Evolutionary conservation across 2,329 filamentous ascomycete species (phyloP).

Genomic region (Xylariales sp.): DNA sequence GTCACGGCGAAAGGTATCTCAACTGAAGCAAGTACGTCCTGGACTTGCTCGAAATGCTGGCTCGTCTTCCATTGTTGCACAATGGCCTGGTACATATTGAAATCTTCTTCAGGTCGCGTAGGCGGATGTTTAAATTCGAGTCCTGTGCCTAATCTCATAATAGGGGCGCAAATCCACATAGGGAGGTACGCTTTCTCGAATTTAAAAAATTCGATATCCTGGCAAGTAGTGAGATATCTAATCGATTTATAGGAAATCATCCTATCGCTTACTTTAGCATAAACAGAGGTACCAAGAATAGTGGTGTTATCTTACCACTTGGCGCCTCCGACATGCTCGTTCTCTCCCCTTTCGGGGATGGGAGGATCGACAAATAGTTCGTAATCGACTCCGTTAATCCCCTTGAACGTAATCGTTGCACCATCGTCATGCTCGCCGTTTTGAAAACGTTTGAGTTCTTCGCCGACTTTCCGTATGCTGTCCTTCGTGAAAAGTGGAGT

Average conservation of each 20-base stretch:
- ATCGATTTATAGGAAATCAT: conserved; percentile 35
- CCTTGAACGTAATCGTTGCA: conserved; percentile 30
- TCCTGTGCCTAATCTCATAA: conserved; percentile 12
- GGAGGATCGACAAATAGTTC: conserved; percentile 30
- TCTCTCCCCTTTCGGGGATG: conserved; percentile 27
- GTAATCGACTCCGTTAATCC: conserved; percentile 37
- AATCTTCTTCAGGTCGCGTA: conserved; percentile 28
- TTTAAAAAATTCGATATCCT: conserved; percentile 21
- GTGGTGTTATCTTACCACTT: conserved; percentile 37
- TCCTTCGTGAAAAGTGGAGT: conserved; percentile 38
- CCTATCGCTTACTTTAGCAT: conserved; percentile 32
- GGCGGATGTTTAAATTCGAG: conserved; percentile 28
- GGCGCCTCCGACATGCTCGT: conserved; percentile 31
- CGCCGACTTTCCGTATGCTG: conserved; percentile 34
- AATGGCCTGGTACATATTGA: conserved; percentile 32
- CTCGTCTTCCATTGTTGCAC: conserved; percentile 37
- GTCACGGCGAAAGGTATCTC: conserved; percentile 34
- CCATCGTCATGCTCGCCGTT: conserved; percentile 27
- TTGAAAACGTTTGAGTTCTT: conserved; percentile 32
- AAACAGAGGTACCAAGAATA: conserved; percentile 16
- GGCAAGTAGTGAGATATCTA: conserved; percentile 29
- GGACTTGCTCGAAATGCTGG: conserved; percentile 37
- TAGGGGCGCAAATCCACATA: conserved; percentile 36
- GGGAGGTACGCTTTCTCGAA: conserved; percentile 37
- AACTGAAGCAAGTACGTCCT: conserved; percentile 32